Evolutionary conservation across 805 yeast genomes (phyloP), one percentile per base, ranked within the genome.

Genomic region (Wickerhamomyces bovis): DNA sequence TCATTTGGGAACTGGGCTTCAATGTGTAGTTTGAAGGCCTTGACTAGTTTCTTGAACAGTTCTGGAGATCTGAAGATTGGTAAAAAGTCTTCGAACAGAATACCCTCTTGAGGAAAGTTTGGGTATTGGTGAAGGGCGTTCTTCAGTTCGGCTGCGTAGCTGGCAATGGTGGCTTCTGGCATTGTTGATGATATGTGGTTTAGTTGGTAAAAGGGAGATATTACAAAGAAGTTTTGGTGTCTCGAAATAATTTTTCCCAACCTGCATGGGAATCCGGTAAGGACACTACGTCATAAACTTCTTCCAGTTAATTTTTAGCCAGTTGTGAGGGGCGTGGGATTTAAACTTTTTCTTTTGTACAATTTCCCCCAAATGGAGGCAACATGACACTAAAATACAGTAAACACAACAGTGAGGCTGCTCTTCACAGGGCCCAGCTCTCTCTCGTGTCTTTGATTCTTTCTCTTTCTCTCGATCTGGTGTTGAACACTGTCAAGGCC

Each of bases 1-100:
- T 73, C 71, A 50, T 72, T 72, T 49, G 75, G 71, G 62, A 76
- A 77, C 22, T 70, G 64, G 53, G 71, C 71, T 49, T 81, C 79
- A 48, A 94, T 63, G 62, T 89, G 95, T 46, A 78, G 61, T 67
- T 83, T 79, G 71, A 92, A 85, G 16, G 96, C 96, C 54, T 77
- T 79, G 41, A 94, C 72, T 48, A 94, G 74, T 62, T 85, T 83
- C 62, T 84, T 83, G 76, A 94, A 94, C 47, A 86, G 70, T 41
- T 70, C 74, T 44, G 99, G 96, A 55, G 78, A 71, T 65, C 85
- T 78, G 76, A 94, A 94, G 54, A 94, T 85, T 42, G 99, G 99
- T 62, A 94, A 75, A 65, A 94, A 92, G 68, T 94, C 99, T 71
- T 94, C 98, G 60, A 94, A 94, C 33, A 94, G 72, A 53, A 94